Evolutionary conservation across 108 stramenopile species (phyloP), one percentile per base, ranked within the genome.

Genomic region (Cyclotella baltica): DNA sequence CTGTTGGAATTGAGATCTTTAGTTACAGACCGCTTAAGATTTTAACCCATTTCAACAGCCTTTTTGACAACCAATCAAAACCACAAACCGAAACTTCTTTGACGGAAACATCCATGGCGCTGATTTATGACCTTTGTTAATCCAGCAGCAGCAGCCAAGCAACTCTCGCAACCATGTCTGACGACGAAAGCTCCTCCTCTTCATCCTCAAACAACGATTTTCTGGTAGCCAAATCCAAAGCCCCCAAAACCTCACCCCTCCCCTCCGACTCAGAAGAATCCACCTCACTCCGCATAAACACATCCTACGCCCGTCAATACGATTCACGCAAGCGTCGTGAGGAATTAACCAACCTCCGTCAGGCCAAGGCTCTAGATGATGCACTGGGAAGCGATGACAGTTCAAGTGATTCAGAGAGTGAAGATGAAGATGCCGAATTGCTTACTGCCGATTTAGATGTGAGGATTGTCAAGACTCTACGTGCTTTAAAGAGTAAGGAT

Each of bases 381-480:
- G 72, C 62, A 18, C 68, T 64, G 62, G 55, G 47, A 27, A 84
- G 79, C 38, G 86, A 79, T 27, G 83, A 72, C 47, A 80, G 86
- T 40, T 74, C 61, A 19, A 77, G 73, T 61, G 73, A 76, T 46
- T 75, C 70, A 36, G 88, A 78, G 61, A 85, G 76, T 52, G 92
- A 93, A 78, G 92, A 93, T 55, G 92, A 93, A 72, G 92, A 89
- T 33, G 92, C 70, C 11, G 90, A 87, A 28, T 72, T 96, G 1
- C 59, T 93, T 10, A 95, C 93, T 27, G 52, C 86, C 13, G 67
- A 87, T 3, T 53, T 95, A 59, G 92, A 96, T 67, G 78, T 89
- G 28, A 81, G 88, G 46, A 92, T 96, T 75, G 64, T 93, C 16
- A 84, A 90, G 64, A 93, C 93, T 0, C 83, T 96, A 30, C 90